These are phyloP conservation scores for Crithidia bombi DNA, from an alignment of 208 protist genomes.

Conservation along the genomic window DNA sequence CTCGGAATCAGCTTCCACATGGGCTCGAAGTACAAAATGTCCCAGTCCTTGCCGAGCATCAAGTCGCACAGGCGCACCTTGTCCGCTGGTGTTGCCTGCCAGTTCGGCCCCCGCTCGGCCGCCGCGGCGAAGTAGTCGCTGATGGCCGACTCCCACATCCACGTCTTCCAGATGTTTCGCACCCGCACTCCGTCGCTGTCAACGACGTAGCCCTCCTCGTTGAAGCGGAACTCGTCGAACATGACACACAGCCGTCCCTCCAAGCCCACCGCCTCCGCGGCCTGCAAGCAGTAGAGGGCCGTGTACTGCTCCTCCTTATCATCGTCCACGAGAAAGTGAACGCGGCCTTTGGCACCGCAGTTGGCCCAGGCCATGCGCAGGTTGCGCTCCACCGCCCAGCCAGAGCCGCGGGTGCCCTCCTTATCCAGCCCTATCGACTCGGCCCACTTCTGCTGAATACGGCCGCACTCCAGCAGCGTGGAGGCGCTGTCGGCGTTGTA, in stretches of 20 bases:
- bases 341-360: slow-evolving; percentile 65
- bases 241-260: slow-evolving; percentile 86
- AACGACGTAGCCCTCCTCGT: slow-evolving; percentile 68
- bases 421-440: slow-evolving; percentile 67
- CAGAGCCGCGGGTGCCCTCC: slow-evolving; percentile 61
- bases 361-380: slow-evolving; percentile 67
- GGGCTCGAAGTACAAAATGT: slow-evolving; percentile 86
- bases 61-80: slow-evolving; percentile 89
- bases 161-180: slow-evolving; percentile 90
- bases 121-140: slow-evolving; percentile 67
- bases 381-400: slow-evolving; percentile 62
- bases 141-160: slow-evolving; percentile 92
- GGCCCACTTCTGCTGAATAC: slow-evolving; percentile 90
- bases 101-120: slow-evolving; percentile 63
- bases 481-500: slow-evolving; percentile 94
- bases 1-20: slow-evolving; percentile 93
- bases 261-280: slow-evolving; percentile 71
- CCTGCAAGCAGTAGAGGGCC: slow-evolving; percentile 78
- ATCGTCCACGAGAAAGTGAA: slow-evolving; percentile 90
- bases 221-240: slow-evolving; percentile 91
- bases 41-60: slow-evolving; percentile 72
- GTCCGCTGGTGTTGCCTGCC: slow-evolving; percentile 65
- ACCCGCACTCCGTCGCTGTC: slow-evolving; percentile 81
- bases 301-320: slow-evolving; percentile 91
- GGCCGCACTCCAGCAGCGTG: slow-evolving; percentile 86